Conservation (phyloP, 805 yeast genomes). For the Saccharomycopsis capsularis region DNA sequence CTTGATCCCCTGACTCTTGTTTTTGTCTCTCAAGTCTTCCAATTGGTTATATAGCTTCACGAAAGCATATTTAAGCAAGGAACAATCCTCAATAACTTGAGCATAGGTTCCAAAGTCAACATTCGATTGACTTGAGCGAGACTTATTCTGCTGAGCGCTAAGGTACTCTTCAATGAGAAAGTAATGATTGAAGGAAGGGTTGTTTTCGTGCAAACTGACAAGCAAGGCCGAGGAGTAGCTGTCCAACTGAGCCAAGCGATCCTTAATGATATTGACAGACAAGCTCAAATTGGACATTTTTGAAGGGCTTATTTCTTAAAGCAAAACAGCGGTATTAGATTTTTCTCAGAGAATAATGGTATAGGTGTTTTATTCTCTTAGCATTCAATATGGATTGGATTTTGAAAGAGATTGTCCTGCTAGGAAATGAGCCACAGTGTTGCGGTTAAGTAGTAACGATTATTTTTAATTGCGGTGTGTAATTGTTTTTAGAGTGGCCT, state of each 20-base stretch:
- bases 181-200: conserved; percentile 6
- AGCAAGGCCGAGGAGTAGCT: neutral
- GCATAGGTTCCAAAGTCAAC: neutral
- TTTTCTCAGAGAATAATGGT: no score
- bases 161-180: conserved; percentile 12
- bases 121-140: neutral
- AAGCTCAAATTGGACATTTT: conserved; percentile 1
- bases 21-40: conserved; percentile 1
- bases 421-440: no score
- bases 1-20: neutral
- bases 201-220: conserved; percentile 3
- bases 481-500: no score
- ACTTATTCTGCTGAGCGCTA: neutral
- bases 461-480: no score
- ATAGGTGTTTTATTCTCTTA: no score
- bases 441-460: no score
- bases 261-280: neutral
- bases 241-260: conserved; percentile 1
- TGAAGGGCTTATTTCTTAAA: neutral
- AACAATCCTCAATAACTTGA: conserved; percentile 8
- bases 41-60: conserved; percentile 4
- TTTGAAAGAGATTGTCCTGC: no score
- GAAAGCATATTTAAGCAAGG: conserved; percentile 8
- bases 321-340: no score
- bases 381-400: no score